These are phyloP conservation scores for Pythium phragmitis DNA, from an alignment of 352 stramenopile genomes.

Conservation along the genomic window DNA sequence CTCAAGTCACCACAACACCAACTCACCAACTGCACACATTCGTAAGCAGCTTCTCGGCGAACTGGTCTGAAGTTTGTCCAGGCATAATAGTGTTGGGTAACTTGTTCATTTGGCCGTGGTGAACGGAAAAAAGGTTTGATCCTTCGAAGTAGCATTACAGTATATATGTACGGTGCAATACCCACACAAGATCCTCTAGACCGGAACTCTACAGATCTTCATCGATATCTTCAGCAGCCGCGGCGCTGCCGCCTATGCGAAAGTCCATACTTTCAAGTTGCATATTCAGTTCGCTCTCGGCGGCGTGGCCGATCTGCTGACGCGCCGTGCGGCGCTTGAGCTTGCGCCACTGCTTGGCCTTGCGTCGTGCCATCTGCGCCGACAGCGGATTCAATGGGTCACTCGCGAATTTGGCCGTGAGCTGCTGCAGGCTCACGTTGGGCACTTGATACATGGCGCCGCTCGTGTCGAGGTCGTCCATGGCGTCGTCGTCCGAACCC, in stretches of 20 bases:
- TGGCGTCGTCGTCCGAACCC: constrained; percentile 33
- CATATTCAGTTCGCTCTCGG: constrained; percentile 56
- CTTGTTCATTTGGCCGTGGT: too few species aligned
- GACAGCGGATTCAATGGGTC: constrained; percentile 63
- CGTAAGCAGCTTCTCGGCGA: too few species aligned
- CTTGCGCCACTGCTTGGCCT: constrained; percentile 77
- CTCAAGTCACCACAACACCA: too few species aligned
- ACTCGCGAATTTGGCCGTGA: constrained; percentile 50
- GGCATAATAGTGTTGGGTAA: too few species aligned
- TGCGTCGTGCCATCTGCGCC: constrained; percentile 50
- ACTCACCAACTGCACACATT: too few species aligned
- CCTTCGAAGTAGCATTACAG: too few species aligned
- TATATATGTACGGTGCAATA: too few species aligned
- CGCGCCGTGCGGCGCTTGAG: constrained; percentile 65
- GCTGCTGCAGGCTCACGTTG: constrained; percentile 34
- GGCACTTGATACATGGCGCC: constrained; percentile 29
- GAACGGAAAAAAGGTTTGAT: too few species aligned
- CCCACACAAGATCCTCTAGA: too few species aligned
- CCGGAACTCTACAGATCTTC: constrained; percentile 20
- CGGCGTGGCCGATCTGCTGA: constrained; percentile 51
- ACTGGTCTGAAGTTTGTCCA: too few species aligned
- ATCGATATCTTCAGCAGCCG: constrained; percentile 19
- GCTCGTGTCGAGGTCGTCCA: constrained; percentile 18
- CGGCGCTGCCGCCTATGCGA: constrained; percentile 26
- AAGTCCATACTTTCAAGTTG: constrained; percentile 58